Evolutionary conservation across 805 yeast species (phyloP), one percentile per base, ranked within the genome.

Genomic region (Sugiyamaella valdiviana): DNA sequence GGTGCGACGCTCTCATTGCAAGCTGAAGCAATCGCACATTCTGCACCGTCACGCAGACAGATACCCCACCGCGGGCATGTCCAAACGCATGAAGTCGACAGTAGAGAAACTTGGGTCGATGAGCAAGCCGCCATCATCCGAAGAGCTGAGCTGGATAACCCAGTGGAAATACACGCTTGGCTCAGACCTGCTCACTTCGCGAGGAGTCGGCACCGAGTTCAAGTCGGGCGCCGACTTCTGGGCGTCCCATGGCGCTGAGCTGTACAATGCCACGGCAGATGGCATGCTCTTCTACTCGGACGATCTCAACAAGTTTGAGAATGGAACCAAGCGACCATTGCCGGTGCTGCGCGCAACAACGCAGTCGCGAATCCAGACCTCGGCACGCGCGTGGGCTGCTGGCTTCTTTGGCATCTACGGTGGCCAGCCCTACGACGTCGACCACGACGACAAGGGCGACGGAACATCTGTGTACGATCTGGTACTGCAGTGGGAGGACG

Each of bases 1-100:
- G 15, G 41, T 9, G 17, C 20, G 81, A 85, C 63, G 58, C 17
- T 7, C 32, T 17, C 10, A 64, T 4, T 69, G 81, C 47, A 77
- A 76, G 55, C 90, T 83, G 63, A 85, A 83, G 6, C 48, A 45
- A 32, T 39, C 44, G 22, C 88, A 83, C 55, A 65, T 83, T 21
- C 66, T 83, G 43, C 79, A 81, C 56, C 75, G 95, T 60, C 95
- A 86, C 60, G 95, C 91, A 17, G 91, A 85, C 62, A 70, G 95
- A 55, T 84, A 72, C 58, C 88, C 86, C 2, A 75, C 83, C 2
- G 63, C 55, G 1, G 65, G 69, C 16, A 67, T 72, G 2, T 66
- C 61, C 22, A 56, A 62, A 4, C 70, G 68, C 49, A 64, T 79
- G 55, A 62, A 61, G 41, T 52, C 56, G 19, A 63, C 75, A 7